Evolutionary conservation across 2,329 filamentous ascomycete species (phyloP).

Genomic region (Cercospora sp.): DNA sequence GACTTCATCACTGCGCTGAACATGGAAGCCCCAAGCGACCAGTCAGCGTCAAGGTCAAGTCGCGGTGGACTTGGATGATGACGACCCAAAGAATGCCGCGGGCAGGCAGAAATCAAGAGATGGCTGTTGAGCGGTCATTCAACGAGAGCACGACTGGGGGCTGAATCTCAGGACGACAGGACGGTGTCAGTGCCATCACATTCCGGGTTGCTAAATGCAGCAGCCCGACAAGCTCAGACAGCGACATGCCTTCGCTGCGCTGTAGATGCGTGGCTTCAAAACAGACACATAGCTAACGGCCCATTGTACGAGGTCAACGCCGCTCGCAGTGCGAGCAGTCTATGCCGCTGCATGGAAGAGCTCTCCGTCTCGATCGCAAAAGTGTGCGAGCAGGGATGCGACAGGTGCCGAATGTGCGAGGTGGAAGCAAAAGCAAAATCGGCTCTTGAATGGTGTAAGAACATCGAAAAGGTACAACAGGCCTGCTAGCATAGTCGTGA

Average conservation of each 20-base stretch:
- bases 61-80: neutral
- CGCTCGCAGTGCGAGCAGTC: neutral
- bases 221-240: neutral
- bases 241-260: neutral
- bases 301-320: neutral
- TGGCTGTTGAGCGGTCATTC: neutral
- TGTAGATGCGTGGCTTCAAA: neutral
- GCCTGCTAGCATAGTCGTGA: neutral
- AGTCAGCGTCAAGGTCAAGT: conserved; percentile 11
- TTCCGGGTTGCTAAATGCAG: neutral
- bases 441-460: neutral
- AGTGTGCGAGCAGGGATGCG: neutral
- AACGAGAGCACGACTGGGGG: neutral
- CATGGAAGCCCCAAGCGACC: conserved; percentile 12
- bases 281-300: neutral
- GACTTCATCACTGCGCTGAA: conserved; percentile 15
- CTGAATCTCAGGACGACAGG: neutral
- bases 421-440: neutral
- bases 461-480: neutral
- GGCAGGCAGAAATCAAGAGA: neutral
- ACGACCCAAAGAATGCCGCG: neutral
- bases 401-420: neutral
- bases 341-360: neutral
- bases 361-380: neutral
- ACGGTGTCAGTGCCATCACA: neutral